Evolutionary conservation across 2,329 filamentous ascomycete species (phyloP).

Genomic region (Trichophyton rubrum): DNA sequence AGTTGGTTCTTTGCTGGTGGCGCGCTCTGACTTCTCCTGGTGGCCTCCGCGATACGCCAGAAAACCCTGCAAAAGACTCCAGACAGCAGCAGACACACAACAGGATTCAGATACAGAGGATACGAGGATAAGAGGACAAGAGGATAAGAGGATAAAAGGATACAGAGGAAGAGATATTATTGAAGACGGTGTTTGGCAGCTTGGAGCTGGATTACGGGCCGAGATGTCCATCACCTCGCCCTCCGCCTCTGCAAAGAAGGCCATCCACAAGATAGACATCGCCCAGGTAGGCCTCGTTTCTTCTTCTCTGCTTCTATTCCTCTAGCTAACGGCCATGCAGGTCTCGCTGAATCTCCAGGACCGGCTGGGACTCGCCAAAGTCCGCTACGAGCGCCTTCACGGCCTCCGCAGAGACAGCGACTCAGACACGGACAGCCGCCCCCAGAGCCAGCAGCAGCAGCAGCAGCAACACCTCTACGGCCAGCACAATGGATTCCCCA

Average conservation of each 20-base stretch:
- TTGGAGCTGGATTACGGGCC: neutral
- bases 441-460: neutral
- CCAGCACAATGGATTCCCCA: conserved; percentile 20
- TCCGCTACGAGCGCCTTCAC: conserved; percentile 94
- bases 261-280: conserved; percentile 32
- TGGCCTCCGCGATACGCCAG: too few species aligned
- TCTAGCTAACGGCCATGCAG: conserved; percentile 35
- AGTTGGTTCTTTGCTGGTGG: neutral
- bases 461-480: conserved; percentile 18
- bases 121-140: too few species aligned
- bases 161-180: neutral
- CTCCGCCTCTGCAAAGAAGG: conserved; percentile 24
- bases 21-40: too few species aligned
- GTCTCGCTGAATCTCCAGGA: conserved; percentile 89
- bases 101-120: too few species aligned
- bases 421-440: conserved; percentile 58
- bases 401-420: conserved; percentile 53
- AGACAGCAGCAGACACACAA: too few species aligned
- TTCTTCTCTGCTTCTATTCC: neutral
- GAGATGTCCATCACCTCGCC: conserved; percentile 17
- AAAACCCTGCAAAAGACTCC: too few species aligned
- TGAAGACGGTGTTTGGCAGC: too few species aligned
- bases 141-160: neutral
- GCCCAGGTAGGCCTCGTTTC: conserved; percentile 24
- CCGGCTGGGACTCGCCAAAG: conserved; percentile 85